These are phyloP conservation scores for Babesia sp. DNA, from an alignment of 169 alveolate species.

Conservation along the genomic window DNA sequence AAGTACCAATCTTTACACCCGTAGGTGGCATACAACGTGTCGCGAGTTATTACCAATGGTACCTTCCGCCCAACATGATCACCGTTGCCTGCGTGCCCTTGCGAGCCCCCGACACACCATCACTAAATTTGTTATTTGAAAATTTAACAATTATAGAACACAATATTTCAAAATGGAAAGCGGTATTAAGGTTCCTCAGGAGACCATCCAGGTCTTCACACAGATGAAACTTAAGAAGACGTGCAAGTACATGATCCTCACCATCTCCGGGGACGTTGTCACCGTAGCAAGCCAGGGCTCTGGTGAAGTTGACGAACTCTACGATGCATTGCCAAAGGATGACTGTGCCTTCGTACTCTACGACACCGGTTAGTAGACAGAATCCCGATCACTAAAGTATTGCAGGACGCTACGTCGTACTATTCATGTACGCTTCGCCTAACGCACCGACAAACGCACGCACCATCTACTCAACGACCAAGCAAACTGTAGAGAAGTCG, in stretches of 20 bases:
- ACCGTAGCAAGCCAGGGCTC: conserved; percentile 38
- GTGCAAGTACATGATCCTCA: conserved; percentile 71
- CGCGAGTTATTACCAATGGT: neutral
- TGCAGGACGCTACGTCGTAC: conserved; percentile 70
- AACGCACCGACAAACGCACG: conserved; percentile 73
- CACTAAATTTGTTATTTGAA: neutral
- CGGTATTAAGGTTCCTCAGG: conserved; percentile 77
- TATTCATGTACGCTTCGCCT: conserved; percentile 78
- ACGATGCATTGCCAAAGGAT: conserved; percentile 46
- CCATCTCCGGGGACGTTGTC: conserved; percentile 57
- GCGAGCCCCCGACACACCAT: conserved; percentile 23
- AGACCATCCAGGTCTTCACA: conserved; percentile 68
- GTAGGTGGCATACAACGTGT: neutral
- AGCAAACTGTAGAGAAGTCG: conserved; percentile 75
- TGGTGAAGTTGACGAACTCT: conserved; percentile 67
- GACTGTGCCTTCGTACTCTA: conserved; percentile 80
- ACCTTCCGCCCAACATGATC: conserved; percentile 34
- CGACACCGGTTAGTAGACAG: conserved; percentile 67
- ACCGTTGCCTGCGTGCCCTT: neutral
- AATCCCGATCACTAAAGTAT: neutral
- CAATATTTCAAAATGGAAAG: conserved; percentile 69
- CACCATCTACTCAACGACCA: conserved; percentile 78
- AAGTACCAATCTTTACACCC: neutral
- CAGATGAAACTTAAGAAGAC: conserved; percentile 74
- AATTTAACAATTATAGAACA: neutral